phyloP scores from a whole-genome alignment of 768 basidiomycete genomes.

The Hypholoma sublateritium region DNA sequence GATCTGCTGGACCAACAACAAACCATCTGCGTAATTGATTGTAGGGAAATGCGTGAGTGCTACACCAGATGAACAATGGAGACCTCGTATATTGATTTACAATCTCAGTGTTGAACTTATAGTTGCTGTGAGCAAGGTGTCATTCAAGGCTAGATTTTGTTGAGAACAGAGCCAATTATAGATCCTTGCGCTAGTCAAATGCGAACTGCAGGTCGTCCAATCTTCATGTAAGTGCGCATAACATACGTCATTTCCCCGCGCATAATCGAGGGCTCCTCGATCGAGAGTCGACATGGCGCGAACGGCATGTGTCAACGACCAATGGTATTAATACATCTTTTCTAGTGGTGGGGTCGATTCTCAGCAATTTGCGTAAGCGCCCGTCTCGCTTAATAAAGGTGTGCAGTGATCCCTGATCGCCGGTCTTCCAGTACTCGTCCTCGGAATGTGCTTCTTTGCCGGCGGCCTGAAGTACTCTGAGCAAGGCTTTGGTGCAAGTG shows the following conservation, averaged over 20 bases:
- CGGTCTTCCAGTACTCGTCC: slow-evolving; percentile 58
- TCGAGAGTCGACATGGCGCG: not conserved
- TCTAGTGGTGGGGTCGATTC: slow-evolving; percentile 81
- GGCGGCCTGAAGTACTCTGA: slow-evolving; percentile 78
- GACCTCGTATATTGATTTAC: not conserved
- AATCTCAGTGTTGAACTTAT: slow-evolving; percentile 63
- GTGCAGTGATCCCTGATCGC: slow-evolving; percentile 2
- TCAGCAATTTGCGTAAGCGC: slow-evolving; percentile 76
- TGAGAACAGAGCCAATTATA: slow-evolving; percentile 16
- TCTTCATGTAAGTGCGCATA: slow-evolving; percentile 61
- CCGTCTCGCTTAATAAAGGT: slow-evolving; percentile 7
- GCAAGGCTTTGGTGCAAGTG: slow-evolving; percentile 76
- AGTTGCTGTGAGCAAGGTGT: slow-evolving; percentile 59
- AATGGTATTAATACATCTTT: slow-evolving; percentile 13
- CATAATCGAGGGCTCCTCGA: not conserved
- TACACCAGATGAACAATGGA: slow-evolving; percentile 8
- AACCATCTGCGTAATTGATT: slow-evolving; percentile 1
- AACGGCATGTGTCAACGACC: not conserved
- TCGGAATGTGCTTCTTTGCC: slow-evolving; percentile 91
- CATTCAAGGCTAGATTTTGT: not conserved
- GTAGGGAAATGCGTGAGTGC: slow-evolving; percentile 51
- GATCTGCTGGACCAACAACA: not conserved
- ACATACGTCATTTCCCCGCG: slow-evolving; percentile 9
- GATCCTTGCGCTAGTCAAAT: slow-evolving; percentile 51
- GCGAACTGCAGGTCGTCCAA: slow-evolving; percentile 75